These are phyloP conservation scores for Penicillium desertorum DNA, from an alignment of 495 filamentous ascomycete genomes.

Conservation along the genomic window DNA sequence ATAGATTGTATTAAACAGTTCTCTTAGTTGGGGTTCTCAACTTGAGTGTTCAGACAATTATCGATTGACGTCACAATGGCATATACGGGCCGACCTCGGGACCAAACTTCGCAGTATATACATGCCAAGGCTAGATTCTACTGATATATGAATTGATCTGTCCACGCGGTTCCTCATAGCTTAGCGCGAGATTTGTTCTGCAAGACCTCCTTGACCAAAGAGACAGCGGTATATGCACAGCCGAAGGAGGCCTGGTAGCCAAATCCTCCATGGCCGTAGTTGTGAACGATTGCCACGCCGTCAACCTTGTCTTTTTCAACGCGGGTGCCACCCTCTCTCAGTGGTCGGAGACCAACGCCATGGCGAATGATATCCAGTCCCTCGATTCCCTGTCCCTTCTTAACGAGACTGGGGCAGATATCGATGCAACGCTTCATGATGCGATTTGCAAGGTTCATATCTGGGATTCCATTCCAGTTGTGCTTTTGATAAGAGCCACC, in stretches of 20 bases:
- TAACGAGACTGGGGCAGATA: constrained; percentile 68
- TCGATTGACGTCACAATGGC: constrained; percentile 1
- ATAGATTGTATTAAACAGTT: background rate
- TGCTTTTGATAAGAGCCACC: constrained; percentile 84
- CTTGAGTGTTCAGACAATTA: background rate
- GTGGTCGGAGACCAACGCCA: constrained; percentile 81
- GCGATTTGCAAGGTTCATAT: constrained; percentile 74
- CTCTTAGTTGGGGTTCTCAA: background rate
- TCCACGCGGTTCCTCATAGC: constrained; percentile 24
- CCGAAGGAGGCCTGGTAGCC: constrained; percentile 89
- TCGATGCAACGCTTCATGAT: constrained; percentile 87
- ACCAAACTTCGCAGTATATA: background rate
- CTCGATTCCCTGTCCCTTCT: constrained; percentile 71
- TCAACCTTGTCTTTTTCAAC: constrained; percentile 78
- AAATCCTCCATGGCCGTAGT: constrained; percentile 95
- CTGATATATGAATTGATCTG: background rate
- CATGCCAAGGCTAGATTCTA: background rate
- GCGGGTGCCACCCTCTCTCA: constrained; percentile 70
- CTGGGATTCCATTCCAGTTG: constrained; percentile 78
- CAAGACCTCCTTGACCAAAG: constrained; percentile 66
- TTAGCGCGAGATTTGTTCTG: constrained; percentile 35
- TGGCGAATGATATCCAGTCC: constrained; percentile 83
- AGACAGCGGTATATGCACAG: constrained; percentile 66
- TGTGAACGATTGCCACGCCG: constrained; percentile 80
- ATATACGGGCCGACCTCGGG: background rate